Percentiles rank a stretch among this genome's conserved stretches.
phyloP scores from a whole-genome alignment of 192 early-diverging fungal species.

The Umbelopsis sp. region DNA sequence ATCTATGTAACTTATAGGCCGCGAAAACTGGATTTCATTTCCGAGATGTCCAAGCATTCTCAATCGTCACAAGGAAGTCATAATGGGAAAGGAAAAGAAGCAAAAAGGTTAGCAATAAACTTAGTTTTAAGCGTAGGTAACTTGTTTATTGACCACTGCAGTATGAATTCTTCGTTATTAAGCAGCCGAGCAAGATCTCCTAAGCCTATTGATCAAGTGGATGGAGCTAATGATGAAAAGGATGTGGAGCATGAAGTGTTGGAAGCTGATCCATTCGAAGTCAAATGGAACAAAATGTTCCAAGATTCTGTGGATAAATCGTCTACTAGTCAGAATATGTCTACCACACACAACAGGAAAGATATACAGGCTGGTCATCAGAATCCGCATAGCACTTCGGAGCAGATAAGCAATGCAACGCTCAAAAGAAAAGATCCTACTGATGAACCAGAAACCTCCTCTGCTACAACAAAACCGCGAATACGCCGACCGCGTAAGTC shows the following conservation, averaged over 20 bases:
- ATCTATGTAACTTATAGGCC: not conserved
- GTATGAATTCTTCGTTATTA: no score
- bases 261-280: not conserved
- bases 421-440: not conserved
- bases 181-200: no score
- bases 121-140: no score
- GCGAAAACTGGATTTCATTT: not conserved
- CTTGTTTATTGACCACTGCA: not conserved
- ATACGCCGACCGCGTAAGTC: not conserved
- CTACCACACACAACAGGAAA: no score
- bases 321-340: not conserved
- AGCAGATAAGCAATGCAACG: not conserved
- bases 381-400: no score
- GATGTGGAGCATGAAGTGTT: not conserved
- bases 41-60: not conserved
- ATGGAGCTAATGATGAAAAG: conserved; percentile 22
- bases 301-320: not conserved
- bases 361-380: no score
- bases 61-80: not conserved
- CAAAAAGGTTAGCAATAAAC: not conserved
- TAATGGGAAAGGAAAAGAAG: not conserved
- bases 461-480: not conserved
- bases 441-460: not conserved
- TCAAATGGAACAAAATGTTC: not conserved
- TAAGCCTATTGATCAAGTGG: conserved; percentile 12